phyloP scores from a whole-genome alignment of 306 rosid genomes.

The Heteromeles arbutifolia region DNA sequence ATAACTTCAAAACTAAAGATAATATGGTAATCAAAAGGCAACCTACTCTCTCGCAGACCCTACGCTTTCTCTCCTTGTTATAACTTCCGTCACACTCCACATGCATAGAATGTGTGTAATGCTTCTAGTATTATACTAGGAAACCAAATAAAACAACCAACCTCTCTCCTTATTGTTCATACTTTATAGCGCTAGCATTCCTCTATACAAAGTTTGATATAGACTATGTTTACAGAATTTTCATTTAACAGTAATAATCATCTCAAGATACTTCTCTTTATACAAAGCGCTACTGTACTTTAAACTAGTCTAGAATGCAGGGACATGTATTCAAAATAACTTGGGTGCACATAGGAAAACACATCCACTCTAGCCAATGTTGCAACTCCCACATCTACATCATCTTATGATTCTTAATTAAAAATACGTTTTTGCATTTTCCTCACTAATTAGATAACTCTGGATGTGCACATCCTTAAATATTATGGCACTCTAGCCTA shows the following conservation, averaged over 20 bases:
- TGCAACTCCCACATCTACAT: no score
- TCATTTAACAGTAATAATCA: neutral
- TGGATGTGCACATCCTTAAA: no score
- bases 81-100: neutral
- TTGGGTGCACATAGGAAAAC: no score
- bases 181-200: neutral
- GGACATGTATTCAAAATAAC: no score
- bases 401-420: no score
- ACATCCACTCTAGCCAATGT: no score
- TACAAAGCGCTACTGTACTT: no score
- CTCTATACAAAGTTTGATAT: neutral
- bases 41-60: neutral
- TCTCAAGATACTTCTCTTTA: neutral
- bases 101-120: neutral
- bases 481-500: no score
- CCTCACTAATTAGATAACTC: neutral
- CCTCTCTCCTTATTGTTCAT: neutral
- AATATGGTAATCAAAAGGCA: neutral
- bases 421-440: no score
- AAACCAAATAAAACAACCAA: no score
- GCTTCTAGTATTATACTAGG: no score
- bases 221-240: neutral
- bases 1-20: neutral
- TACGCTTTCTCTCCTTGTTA: neutral
- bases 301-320: no score